These are phyloP conservation scores for Dothistroma pini DNA, from an alignment of 2,329 filamentous ascomycete species.

Conservation along the genomic window DNA sequence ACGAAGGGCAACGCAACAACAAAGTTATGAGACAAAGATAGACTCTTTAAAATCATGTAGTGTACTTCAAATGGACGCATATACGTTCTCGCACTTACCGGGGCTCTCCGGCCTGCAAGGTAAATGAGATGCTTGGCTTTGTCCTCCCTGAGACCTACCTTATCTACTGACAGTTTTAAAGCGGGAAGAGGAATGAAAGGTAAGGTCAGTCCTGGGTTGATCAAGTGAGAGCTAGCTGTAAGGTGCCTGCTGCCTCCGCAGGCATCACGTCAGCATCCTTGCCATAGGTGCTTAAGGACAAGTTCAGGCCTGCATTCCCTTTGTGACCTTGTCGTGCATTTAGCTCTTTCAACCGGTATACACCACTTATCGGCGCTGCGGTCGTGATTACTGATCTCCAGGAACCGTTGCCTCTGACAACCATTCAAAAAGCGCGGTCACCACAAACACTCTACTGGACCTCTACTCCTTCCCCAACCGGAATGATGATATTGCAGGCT, in stretches of 20 bases:
- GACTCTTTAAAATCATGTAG: neutral
- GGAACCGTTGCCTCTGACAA: too few species aligned
- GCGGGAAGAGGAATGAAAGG: neutral
- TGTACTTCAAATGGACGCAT: neutral
- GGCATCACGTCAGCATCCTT: constrained; percentile 10
- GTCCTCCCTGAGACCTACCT: too few species aligned
- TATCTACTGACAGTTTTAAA: neutral
- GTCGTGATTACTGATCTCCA: neutral
- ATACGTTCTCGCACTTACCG: too few species aligned
- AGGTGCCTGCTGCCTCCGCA: neutral
- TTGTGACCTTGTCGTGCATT: too few species aligned
- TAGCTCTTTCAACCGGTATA: neutral
- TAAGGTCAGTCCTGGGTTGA: neutral
- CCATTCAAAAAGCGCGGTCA: constrained; percentile 26
- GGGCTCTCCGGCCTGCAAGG: too few species aligned
- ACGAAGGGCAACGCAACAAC: neutral
- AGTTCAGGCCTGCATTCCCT: too few species aligned
- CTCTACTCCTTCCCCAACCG: constrained; percentile 19
- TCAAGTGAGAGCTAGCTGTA: neutral
- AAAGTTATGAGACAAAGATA: neutral
- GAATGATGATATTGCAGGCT: constrained; percentile 18
- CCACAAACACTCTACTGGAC: constrained; percentile 26
- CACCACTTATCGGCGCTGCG: neutral
- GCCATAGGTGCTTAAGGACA: neutral
- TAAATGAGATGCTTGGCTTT: too few species aligned